Percentiles rank a stretch among this genome's conserved stretches.
Evolutionary conservation across 2,329 filamentous ascomycete genomes (phyloP).

Genomic region (Coleophoma crateriformis): DNA sequence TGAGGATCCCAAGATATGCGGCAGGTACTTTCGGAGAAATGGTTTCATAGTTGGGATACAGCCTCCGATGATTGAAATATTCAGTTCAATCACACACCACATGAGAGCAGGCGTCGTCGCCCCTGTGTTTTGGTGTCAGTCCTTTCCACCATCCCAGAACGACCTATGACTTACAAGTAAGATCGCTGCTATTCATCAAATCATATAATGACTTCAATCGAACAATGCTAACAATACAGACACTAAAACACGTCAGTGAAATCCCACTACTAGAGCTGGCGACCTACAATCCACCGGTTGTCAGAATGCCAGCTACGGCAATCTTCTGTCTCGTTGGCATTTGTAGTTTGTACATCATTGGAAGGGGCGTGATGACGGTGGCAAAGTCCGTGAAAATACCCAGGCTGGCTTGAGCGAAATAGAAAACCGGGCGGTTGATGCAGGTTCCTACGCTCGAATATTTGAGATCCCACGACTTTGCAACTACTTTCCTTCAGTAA

Average conservation of each 20-base stretch:
- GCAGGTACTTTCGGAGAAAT: slow-evolving; percentile 12
- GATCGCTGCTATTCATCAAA: slow-evolving; percentile 9
- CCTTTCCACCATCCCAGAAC: neutral
- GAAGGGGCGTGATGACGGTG: slow-evolving; percentile 29
- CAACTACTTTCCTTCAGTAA: neutral
- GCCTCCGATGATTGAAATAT: slow-evolving; percentile 4
- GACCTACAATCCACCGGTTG: neutral
- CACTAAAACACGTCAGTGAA: slow-evolving; percentile 14
- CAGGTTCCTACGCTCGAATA: slow-evolving; percentile 15
- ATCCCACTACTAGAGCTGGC: neutral
- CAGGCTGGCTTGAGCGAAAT: slow-evolving; percentile 21
- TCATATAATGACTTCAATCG: slow-evolving; percentile 11
- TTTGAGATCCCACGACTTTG: slow-evolving; percentile 18
- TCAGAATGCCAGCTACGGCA: slow-evolving; percentile 30
- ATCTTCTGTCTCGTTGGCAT: slow-evolving; percentile 36
- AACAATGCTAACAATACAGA: slow-evolving; percentile 18
- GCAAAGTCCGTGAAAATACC: slow-evolving; percentile 21
- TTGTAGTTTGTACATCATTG: slow-evolving; percentile 37
- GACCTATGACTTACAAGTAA: slow-evolving; percentile 3
- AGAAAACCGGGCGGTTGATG: slow-evolving; percentile 21
- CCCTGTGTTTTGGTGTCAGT: neutral
- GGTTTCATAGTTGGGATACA: slow-evolving; percentile 4
- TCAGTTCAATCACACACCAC: slow-evolving; percentile 3
- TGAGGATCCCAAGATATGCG: slow-evolving; percentile 7
- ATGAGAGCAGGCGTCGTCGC: slow-evolving; percentile 12